phyloP scores from a whole-genome alignment of 805 yeast genomes.

The Brettanomyces custersianus region DNA sequence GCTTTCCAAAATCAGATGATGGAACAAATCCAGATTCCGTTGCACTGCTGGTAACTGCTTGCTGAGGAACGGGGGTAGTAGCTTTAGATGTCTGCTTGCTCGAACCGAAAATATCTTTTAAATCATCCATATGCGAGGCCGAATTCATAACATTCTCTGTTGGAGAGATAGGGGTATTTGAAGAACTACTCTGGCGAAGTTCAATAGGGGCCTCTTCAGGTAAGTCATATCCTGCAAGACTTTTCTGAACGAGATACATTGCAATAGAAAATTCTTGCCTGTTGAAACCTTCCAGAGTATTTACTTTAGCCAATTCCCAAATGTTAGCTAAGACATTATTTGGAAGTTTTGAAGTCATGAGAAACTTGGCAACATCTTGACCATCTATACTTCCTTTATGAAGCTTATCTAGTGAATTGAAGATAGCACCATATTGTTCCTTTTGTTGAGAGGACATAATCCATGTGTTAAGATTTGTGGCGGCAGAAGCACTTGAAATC shows the following conservation, averaged over 20 bases:
- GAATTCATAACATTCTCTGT: neutral
- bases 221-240: constrained; percentile 61
- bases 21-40: constrained; percentile 54
- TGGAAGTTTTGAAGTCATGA: constrained; percentile 77
- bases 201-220: constrained; percentile 73
- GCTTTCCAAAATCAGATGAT: constrained; percentile 79
- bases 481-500: constrained; percentile 8
- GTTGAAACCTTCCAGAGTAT: constrained; percentile 75
- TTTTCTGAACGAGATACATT: constrained; percentile 83
- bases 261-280: constrained; percentile 86
- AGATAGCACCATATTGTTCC: constrained; percentile 71
- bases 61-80: constrained; percentile 26
- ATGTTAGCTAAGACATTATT: constrained; percentile 80
- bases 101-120: constrained; percentile 48
- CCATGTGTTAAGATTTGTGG: constrained; percentile 39
- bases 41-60: constrained; percentile 21
- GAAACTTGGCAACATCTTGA: constrained; percentile 76
- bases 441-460: constrained; percentile 56
- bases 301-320: constrained; percentile 92
- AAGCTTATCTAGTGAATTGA: constrained; percentile 65
- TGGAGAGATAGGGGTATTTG: constrained; percentile 11
- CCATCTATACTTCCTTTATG: constrained; percentile 60
- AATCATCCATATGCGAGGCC: constrained; percentile 48
- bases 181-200: constrained; percentile 27
- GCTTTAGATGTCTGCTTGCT: constrained; percentile 7